Base-by-base conservation (phyloP, 495 filamentous ascomycete genomes). In the Penicillium egyptiacum region DNA sequence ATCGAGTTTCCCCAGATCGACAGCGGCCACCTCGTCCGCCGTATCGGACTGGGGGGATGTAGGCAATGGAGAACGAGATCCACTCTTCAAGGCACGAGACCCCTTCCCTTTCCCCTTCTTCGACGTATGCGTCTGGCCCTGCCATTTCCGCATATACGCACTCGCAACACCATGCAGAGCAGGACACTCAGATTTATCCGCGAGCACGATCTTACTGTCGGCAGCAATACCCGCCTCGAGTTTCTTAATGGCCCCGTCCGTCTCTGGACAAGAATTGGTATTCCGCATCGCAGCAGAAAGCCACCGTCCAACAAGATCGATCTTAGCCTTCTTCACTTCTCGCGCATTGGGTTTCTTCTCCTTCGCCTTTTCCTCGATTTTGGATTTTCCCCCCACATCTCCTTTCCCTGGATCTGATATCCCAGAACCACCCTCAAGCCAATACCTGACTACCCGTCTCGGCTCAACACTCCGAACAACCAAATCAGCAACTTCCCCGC, bases 1-100 rank as follows among this genome's bases (percentile, higher is more conserved):
- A 75, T 98, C 93, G 60, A 96, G 64, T 70, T 98, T 98, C 19
- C 69, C 73, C 30, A 79, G 61, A 56, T 69, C 63, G 42, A 39
- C 26, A 11, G 59, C 59, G 12, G 64, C 58, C 40, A 62, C 60
- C 20, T 5, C 51, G 7, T 55, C 31, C 9, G 5, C 17, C 3
- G n/a, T 9, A 25, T 20, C 50, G 7, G 37, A 19, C 14, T 7
- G 14, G 47, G 16, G 12, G 0, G 45, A 48, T 31, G 2, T 4
- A 16, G 7, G 11, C 8, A 23, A 28, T 6, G 30, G 5, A 11
- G 52, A 12, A 16, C 14, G 4, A 3, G 16, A 26, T 5, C 23
- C 6, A 19, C 23, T 39, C 49, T 26, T 41, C 20, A 4, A n/a
- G 25, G 56, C 37, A 44, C 48, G 59, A 14, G n/a, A 52, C 40